Percentiles rank a stretch among this genome's conserved stretches.
Evolutionary conservation across 2,329 filamentous ascomycete species (phyloP).

Genomic region (Trichophyton rubrum): DNA sequence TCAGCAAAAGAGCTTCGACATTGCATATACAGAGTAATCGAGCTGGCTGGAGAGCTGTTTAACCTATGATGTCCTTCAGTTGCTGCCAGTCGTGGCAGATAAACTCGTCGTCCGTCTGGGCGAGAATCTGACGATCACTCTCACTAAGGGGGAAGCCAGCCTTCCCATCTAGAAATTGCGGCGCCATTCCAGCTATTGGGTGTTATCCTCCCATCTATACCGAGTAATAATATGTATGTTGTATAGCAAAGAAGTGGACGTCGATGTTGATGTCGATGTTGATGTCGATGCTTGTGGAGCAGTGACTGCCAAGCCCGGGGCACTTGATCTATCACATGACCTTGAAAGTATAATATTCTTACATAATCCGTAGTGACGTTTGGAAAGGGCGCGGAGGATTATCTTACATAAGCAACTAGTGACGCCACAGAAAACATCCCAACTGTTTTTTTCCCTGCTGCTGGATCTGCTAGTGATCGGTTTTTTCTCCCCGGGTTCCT

Average conservation of each 20-base stretch:
- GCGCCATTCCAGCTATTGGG: neutral
- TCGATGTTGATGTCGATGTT: neutral
- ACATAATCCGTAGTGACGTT: neutral
- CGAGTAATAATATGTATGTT: too few species aligned
- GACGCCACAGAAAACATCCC: neutral
- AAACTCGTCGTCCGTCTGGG: slow-evolving; percentile 42
- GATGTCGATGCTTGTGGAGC: too few species aligned
- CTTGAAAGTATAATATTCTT: too few species aligned
- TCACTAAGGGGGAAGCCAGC: slow-evolving; percentile 39
- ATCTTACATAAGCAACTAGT: neutral
- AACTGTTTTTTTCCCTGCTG: neutral
- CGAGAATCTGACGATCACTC: slow-evolving; percentile 37
- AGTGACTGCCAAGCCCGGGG: too few species aligned
- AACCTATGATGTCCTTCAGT: slow-evolving; percentile 41
- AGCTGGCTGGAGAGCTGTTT: slow-evolving; percentile 10
- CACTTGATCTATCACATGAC: too few species aligned
- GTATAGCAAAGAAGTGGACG: too few species aligned
- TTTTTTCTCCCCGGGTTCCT: neutral
- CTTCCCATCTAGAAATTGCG: neutral
- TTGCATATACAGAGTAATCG: neutral
- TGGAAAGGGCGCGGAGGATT: neutral
- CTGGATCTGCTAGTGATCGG: neutral
- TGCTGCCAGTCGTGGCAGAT: slow-evolving; percentile 41
- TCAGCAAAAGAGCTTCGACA: neutral
- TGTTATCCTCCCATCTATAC: too few species aligned